These are phyloP conservation scores for Cryptococcus sp. DNA, from an alignment of 1,284 basidiomycete genomes.

Conservation along the genomic window DNA sequence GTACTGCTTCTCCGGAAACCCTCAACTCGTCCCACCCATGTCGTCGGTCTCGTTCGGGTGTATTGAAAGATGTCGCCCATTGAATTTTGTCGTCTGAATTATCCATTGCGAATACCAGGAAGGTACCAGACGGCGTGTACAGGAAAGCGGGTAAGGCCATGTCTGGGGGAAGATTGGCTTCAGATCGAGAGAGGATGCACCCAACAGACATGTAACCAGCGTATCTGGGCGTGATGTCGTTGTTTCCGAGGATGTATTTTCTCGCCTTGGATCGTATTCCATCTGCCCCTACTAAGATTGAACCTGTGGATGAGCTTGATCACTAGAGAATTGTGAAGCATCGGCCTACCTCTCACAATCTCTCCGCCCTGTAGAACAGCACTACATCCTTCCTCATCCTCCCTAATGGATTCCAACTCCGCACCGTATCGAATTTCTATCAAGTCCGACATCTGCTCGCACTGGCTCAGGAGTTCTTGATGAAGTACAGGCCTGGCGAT, in stretches of 20 bases:
- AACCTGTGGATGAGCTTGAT: slow-evolving; percentile 6
- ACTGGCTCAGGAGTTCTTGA: slow-evolving; percentile 11
- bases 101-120: slow-evolving; percentile 20
- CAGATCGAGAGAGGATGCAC: slow-evolving; percentile 10
- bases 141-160: slow-evolving; percentile 16
- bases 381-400: slow-evolving; percentile 11
- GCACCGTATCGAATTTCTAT: slow-evolving; percentile 12
- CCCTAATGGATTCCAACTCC: slow-evolving; percentile 12
- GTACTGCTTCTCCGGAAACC: slow-evolving; percentile 14
- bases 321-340: not conserved
- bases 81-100: slow-evolving; percentile 9
- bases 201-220: slow-evolving; percentile 9
- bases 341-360: slow-evolving; percentile 6
- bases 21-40: slow-evolving; percentile 17
- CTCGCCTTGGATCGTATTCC: slow-evolving; percentile 18
- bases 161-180: slow-evolving; percentile 1
- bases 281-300: slow-evolving; percentile 19
- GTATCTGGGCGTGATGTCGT: slow-evolving; percentile 9
- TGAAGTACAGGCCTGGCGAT: slow-evolving; percentile 17
- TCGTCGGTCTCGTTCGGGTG: slow-evolving; percentile 9
- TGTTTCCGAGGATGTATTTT: slow-evolving; percentile 12
- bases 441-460: slow-evolving; percentile 8
- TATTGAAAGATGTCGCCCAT: slow-evolving; percentile 16
- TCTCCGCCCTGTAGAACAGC: slow-evolving; percentile 14
- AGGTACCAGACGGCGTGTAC: slow-evolving; percentile 15